A percentile compares a stretch with the other conserved stretches of the same genome.
Conservation (phyloP, 2,329 filamentous ascomycete species). For the Hymenoscyphus albidus region DNA sequence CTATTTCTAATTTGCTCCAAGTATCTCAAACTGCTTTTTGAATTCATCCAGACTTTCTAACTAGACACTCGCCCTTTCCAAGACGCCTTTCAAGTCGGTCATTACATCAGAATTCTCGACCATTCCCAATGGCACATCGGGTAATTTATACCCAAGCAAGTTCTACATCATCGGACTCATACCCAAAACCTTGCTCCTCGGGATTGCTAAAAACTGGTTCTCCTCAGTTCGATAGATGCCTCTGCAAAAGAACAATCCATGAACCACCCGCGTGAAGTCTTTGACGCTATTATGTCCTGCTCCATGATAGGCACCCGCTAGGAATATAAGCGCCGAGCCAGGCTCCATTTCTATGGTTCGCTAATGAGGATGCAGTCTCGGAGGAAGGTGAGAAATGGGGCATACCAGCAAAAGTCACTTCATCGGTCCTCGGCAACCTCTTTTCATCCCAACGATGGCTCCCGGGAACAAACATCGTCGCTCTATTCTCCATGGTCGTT, state of each 20-base stretch:
- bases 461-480: neutral
- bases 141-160: neutral
- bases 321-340: neutral
- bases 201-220: neutral
- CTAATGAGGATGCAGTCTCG: neutral
- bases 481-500: neutral
- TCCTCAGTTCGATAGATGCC: neutral
- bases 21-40: no score
- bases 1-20: no score
- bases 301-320: neutral
- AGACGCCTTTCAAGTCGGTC: neutral
- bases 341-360: neutral
- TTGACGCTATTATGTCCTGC: neutral
- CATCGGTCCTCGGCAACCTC: neutral
- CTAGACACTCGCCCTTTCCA: neutral
- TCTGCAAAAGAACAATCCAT: neutral
- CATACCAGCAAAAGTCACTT: constrained; percentile 1
- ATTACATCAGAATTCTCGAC: neutral
- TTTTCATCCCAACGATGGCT: neutral
- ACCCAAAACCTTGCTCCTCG: neutral
- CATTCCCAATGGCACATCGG: neutral
- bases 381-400: neutral
- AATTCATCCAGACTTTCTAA: no score
- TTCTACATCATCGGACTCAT: neutral
- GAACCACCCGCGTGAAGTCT: neutral